A percentile compares a stretch with the other conserved stretches of the same genome.
phyloP scores from a whole-genome alignment of 2,329 filamentous ascomycete species.

The Plectosphaerella plurivora region DNA sequence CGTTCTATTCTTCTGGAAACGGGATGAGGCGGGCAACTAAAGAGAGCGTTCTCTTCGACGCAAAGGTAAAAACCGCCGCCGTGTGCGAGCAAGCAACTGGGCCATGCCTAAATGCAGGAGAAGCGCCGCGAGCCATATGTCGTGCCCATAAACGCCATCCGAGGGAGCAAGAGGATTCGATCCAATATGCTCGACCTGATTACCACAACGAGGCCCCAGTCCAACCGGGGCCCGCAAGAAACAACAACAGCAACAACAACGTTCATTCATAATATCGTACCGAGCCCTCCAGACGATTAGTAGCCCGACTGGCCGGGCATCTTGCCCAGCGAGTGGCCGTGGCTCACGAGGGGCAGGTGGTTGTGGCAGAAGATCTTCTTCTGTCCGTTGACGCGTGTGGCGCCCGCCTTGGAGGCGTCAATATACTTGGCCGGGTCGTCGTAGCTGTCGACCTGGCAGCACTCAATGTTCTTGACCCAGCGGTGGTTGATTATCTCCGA shows the following conservation, averaged over 20 bases:
- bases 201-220: not conserved
- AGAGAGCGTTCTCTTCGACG: too few relatives aligned
- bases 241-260: not conserved
- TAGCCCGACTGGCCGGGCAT: conserved; percentile 55
- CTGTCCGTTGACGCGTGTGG: conserved; percentile 31
- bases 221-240: not conserved
- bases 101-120: too few relatives aligned
- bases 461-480: conserved; percentile 73
- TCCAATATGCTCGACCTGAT: not conserved
- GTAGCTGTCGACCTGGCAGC: conserved; percentile 70
- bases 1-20: too few relatives aligned
- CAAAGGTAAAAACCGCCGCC: too few relatives aligned
- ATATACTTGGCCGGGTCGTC: conserved; percentile 59
- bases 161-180: not conserved
- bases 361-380: conserved; percentile 56
- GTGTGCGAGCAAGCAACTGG: too few relatives aligned
- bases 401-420: conserved; percentile 55
- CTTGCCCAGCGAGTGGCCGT: conserved; percentile 45
- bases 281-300: conserved; percentile 21
- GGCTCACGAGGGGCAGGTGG: conserved; percentile 46
- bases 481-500: conserved; percentile 63
- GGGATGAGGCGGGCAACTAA: too few relatives aligned
- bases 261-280: conserved; percentile 9
- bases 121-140: not conserved
- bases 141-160: not conserved